A percentile compares a stretch with the other conserved stretches of the same genome.
Conservation (phyloP, 2,329 filamentous ascomycete genomes). For the Thermochaetoides dissita region DNA sequence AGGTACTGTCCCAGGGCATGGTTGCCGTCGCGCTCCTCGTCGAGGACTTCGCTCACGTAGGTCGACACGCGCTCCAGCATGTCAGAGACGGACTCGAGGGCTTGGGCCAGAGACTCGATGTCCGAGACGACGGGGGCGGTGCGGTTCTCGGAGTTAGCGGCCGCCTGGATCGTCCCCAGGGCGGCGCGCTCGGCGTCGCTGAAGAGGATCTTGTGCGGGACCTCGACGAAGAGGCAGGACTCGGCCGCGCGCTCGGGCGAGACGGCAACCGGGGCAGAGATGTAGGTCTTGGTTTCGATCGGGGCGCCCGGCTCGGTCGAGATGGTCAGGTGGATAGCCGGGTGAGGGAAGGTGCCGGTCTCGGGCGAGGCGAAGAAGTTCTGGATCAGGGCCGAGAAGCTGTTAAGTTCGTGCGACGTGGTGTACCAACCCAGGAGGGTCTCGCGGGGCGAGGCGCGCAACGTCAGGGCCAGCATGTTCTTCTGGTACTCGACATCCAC, state of each 20-base stretch:
- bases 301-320: conserved; percentile 78
- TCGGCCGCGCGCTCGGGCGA: conserved; percentile 90
- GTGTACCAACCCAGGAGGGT: conserved; percentile 97
- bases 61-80: conserved; percentile 83
- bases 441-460: conserved; percentile 88
- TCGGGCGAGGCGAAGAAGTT: conserved; percentile 98
- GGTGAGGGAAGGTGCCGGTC: conserved; percentile 92
- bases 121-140: conserved; percentile 65
- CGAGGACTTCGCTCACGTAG: conserved; percentile 85
- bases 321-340: conserved; percentile 93
- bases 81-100: conserved; percentile 73
- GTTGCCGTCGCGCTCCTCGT: conserved; percentile 81
- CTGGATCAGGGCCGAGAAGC: conserved; percentile 94
- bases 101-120: conserved; percentile 75
- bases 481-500: conserved; percentile 99
- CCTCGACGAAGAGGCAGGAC: conserved; percentile 93
- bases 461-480: conserved; percentile 90
- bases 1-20: conserved; percentile 89
- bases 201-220: conserved; percentile 88
- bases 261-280: conserved; percentile 86
- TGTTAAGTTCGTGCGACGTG: conserved; percentile 91
- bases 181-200: conserved; percentile 46
- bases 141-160: conserved; percentile 65
- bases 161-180: conserved; percentile 71
- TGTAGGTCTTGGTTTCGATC: conserved; percentile 85